phyloP scores from a whole-genome alignment of 495 filamentous ascomycete genomes.

The Aspergillus olivimuriae region DNA sequence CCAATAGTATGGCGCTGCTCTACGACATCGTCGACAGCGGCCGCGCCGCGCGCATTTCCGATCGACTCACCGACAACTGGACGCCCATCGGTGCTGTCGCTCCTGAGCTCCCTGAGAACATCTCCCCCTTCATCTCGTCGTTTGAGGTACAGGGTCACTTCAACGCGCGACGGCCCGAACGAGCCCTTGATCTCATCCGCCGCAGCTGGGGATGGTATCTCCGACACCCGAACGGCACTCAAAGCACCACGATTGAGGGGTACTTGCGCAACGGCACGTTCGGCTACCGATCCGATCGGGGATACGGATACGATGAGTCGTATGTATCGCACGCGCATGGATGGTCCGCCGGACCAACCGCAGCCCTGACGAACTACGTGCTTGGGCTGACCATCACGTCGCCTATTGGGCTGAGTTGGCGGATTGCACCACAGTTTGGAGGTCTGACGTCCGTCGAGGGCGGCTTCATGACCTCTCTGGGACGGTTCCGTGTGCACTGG shows the following conservation, averaged over 20 bases:
- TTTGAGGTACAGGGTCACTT: constrained; percentile 57
- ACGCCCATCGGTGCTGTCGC: constrained; percentile 52
- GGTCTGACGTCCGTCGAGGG: constrained; percentile 45
- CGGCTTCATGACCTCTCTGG: constrained; percentile 49
- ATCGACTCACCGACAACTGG: constrained; percentile 47
- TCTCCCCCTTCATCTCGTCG: constrained; percentile 55
- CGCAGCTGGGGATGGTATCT: constrained; percentile 59
- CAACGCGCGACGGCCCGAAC: constrained; percentile 33
- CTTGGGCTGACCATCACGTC: constrained; percentile 46
- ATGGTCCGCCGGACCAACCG: constrained; percentile 55
- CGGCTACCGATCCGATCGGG: constrained; percentile 47
- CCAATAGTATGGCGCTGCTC: constrained; percentile 43
- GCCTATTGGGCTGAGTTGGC: constrained; percentile 45
- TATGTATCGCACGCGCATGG: constrained; percentile 53
- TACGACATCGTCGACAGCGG: constrained; percentile 31
- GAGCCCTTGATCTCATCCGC: constrained; percentile 51
- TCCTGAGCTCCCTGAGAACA: constrained; percentile 50
- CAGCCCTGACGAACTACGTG: constrained; percentile 45
- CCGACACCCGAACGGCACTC: constrained; percentile 53
- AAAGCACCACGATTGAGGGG: constrained; percentile 55
- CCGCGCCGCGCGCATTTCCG: constrained; percentile 32
- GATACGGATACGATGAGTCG: constrained; percentile 29
- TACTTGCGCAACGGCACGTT: constrained; percentile 49
- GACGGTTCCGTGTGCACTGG: constrained; percentile 42
- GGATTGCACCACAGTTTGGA: constrained; percentile 44